These are phyloP conservation scores for Talaromyces trachyspermus DNA, from an alignment of 495 filamentous ascomycete genomes.

Conservation along the genomic window DNA sequence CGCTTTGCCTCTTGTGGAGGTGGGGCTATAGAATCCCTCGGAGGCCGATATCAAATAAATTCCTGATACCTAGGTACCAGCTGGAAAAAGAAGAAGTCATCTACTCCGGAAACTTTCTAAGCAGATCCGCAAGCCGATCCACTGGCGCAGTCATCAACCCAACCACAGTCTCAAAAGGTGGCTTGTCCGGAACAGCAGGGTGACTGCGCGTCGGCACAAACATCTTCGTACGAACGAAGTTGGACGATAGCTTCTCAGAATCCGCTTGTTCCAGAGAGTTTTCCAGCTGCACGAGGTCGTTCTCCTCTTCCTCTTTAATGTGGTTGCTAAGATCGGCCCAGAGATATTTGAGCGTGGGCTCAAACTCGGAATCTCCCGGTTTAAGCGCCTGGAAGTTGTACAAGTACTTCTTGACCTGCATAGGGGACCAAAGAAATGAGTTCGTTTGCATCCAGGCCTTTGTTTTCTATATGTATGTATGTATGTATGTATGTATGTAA, in stretches of 20 bases:
- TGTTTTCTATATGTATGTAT: not conserved
- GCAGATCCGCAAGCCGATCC: constrained; percentile 10
- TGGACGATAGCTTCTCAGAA: constrained; percentile 39
- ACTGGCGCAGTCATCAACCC: constrained; percentile 12
- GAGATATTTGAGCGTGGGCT: constrained; percentile 43
- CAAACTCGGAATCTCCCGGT: constrained; percentile 39
- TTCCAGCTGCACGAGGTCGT: constrained; percentile 49
- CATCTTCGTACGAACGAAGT: constrained; percentile 52
- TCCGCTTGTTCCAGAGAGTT: constrained; percentile 27
- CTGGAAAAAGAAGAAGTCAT: too few relatives aligned
- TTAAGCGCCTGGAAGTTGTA: constrained; percentile 53
- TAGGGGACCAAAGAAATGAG: not conserved
- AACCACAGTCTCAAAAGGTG: constrained; percentile 12
- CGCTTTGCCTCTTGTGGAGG: too few relatives aligned
- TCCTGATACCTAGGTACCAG: too few relatives aligned
- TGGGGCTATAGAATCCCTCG: too few relatives aligned
- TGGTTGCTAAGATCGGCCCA: constrained; percentile 48
- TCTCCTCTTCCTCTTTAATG: constrained; percentile 52
- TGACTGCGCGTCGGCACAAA: constrained; percentile 54
- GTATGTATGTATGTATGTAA: not conserved
- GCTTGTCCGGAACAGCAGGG: constrained; percentile 26
- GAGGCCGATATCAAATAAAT: too few relatives aligned
- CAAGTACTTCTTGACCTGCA: constrained; percentile 56
- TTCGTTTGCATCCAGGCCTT: not conserved
- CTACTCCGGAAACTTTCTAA: constrained; percentile 13